Base-by-base conservation (phyloP, 2,329 filamentous ascomycete species). In the Diaporthe sp. region DNA sequence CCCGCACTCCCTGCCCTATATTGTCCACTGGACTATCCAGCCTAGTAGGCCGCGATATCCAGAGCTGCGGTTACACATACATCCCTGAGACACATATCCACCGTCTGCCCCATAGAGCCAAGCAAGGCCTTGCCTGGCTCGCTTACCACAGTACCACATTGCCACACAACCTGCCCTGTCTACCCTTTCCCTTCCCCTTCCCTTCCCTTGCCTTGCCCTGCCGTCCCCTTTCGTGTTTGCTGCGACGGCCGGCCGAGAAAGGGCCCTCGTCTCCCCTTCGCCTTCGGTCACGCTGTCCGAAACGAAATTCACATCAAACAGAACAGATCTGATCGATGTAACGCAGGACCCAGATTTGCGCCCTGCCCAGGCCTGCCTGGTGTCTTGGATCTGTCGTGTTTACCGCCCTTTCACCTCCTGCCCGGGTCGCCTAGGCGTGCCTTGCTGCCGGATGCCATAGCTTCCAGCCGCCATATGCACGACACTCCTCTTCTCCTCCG, bases 331-430 rank as follows among this genome's bases (percentile, higher is more conserved):
- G 58, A 74, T 76, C 58, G 58, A 74, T 76, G 72, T 71, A 74
- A 76, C 75, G 58, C 51, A 34, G 22, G 37, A 55, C 70, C 65
- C 72, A 65, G 67, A 60, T 51, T 65, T 72, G 19, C 65, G 34
- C 34, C 37, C 55, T 70, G 68, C 15, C 61, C 25, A 70, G 65
- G 73, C 51, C 75, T 55, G 65, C 31, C 49, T 62, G 71, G 67
- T 76, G 76, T 77, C 72, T 74, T 76, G 72, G 71, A 51, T 68
- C 60, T 65, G 76, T 77, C 72, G 74, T 77, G 76, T 78, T 78
- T 78, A 73, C 75, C 75, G 76, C 75, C 65, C 75, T 73, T 58
- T 71, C 70, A 28, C 49, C 74, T 73, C 53, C 61, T 72, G 72
- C 68, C 60, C 62, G 37, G 37, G 37, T 39, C 37, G 37, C 37